phyloP scores from a whole-genome alignment of 2,329 filamentous ascomycete species.

The Fusarium penzigii region DNA sequence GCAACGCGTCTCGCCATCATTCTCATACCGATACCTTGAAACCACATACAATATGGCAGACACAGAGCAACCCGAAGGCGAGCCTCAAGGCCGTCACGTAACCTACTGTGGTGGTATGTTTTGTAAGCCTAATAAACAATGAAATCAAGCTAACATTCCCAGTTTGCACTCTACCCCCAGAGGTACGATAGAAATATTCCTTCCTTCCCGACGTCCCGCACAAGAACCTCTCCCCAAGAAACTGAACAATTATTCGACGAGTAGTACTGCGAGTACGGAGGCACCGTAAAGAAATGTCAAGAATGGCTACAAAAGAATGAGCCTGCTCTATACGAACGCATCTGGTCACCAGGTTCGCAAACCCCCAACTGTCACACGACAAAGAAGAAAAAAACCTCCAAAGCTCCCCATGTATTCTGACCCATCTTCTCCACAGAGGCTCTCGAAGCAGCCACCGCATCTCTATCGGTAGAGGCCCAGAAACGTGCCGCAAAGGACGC shows the following conservation, averaged over 20 bases:
- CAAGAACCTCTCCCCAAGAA: conserved; percentile 5
- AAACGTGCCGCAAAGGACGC: conserved; percentile 96
- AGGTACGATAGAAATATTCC: conserved; percentile 46
- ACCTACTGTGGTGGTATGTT: conserved; percentile 60
- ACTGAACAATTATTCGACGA: conserved; percentile 29
- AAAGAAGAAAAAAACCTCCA: not conserved
- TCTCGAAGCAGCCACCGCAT: conserved; percentile 78
- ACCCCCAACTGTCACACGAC: conserved; percentile 1
- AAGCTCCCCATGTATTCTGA: conserved; percentile 2
- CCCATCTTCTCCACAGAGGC: conserved; percentile 56
- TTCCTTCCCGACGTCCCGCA: conserved; percentile 3
- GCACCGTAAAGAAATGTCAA: conserved; percentile 93
- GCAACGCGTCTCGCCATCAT: conserved; percentile 32
- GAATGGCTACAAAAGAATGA: conserved; percentile 87
- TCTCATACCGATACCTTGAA: conserved; percentile 13
- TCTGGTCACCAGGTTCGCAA: conserved; percentile 81
- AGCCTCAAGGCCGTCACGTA: conserved; percentile 54
- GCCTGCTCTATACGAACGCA: conserved; percentile 68
- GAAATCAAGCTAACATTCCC: conserved; percentile 8
- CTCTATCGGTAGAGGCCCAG: conserved; percentile 86
- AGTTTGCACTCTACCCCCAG: conserved; percentile 67
- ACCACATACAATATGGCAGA: conserved; percentile 50
- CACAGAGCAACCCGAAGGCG: conserved; percentile 49
- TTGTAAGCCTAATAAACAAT: not conserved
- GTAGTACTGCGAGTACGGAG: conserved; percentile 98